Evolutionary conservation across 352 stramenopile genomes (phyloP).

Genomic region (Phytophthora crassamura): DNA sequence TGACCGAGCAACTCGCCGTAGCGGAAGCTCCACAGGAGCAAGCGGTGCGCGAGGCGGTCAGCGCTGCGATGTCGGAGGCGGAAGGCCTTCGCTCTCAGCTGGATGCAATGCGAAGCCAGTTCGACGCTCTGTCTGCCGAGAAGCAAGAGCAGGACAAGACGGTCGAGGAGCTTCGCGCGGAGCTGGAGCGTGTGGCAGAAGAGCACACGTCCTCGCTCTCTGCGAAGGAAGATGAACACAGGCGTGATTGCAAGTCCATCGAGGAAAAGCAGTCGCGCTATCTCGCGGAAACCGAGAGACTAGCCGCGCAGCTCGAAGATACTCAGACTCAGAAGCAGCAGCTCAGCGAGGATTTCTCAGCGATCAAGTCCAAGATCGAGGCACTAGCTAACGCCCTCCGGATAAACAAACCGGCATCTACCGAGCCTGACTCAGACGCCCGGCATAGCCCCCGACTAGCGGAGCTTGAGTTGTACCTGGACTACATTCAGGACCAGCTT

Average conservation of each 20-base stretch:
- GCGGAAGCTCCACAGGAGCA: slow-evolving; percentile 26
- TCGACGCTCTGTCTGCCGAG: slow-evolving; percentile 13
- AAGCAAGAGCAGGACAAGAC: slow-evolving; percentile 22
- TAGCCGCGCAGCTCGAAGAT: slow-evolving; percentile 17
- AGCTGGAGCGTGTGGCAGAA: slow-evolving; percentile 37
- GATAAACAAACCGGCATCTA: slow-evolving; percentile 1
- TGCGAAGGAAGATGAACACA: slow-evolving; percentile 24
- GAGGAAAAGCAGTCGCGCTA: slow-evolving; percentile 12
- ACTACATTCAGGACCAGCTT: slow-evolving; percentile 30
- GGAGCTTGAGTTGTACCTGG: slow-evolving; percentile 27
- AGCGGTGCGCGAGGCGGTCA: slow-evolving; percentile 29
- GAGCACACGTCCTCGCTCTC: slow-evolving; percentile 26
- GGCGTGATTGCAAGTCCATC: slow-evolving; percentile 1
- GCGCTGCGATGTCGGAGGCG: slow-evolving; percentile 26
- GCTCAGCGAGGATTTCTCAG: slow-evolving; percentile 19
- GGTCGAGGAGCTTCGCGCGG: slow-evolving; percentile 22
- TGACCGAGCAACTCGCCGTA: slow-evolving; percentile 38
- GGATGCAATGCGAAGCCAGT: slow-evolving; percentile 22
- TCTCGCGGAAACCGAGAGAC: slow-evolving; percentile 6
- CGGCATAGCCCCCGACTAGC: slow-evolving; percentile 5
- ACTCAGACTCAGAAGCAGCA: slow-evolving; percentile 20
- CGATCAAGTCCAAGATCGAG: slow-evolving; percentile 29
- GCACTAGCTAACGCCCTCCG: slow-evolving; percentile 15
- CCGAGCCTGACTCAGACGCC: not conserved
- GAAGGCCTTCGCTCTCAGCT: slow-evolving; percentile 28